Evolutionary conservation across 73 alveolate genomes (phyloP).

Genomic region (Stentor roeselii): DNA sequence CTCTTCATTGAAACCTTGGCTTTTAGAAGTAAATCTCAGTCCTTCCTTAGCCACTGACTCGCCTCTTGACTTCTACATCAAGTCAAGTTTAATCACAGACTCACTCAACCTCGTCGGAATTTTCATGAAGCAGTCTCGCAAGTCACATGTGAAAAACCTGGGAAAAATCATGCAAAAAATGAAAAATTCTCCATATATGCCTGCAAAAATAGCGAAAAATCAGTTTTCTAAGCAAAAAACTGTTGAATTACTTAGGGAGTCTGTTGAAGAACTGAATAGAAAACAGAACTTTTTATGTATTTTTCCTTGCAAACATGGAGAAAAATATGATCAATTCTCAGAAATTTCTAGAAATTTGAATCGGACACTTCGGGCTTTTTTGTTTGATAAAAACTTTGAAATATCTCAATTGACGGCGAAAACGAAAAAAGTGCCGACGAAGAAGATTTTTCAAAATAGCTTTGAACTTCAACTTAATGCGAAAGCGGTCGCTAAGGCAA

Average conservation of each 20-base stretch:
- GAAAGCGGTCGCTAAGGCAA: conserved; percentile 29
- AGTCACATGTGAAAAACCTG: conserved; percentile 45
- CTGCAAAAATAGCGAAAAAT: background rate
- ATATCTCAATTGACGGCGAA: background rate
- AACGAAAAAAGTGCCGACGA: background rate
- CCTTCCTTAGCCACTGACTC: conserved; percentile 74
- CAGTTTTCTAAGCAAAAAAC: conserved; percentile 1
- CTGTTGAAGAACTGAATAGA: conserved; percentile 35
- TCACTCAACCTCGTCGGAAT: conserved; percentile 78
- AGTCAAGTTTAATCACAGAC: conserved; percentile 64
- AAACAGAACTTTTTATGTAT: conserved; percentile 39
- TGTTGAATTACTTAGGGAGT: conserved; percentile 42
- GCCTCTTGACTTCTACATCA: conserved; percentile 59
- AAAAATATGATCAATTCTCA: conserved; percentile 44
- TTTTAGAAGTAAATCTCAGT: conserved; percentile 74
- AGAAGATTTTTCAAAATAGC: background rate
- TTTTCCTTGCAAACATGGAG: conserved; percentile 41
- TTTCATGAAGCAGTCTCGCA: conserved; percentile 44
- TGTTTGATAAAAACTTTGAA: conserved; percentile 15
- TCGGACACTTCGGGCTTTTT: conserved; percentile 33
- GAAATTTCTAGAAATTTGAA: conserved; percentile 30
- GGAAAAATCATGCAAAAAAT: conserved; percentile 32
- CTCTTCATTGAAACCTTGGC: conserved; percentile 70
- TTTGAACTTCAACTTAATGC: background rate
- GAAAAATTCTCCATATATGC: background rate